Evolutionary conservation across 192 early-diverging fungal species (phyloP).

Genomic region (Backusella tuberculispora): DNA sequence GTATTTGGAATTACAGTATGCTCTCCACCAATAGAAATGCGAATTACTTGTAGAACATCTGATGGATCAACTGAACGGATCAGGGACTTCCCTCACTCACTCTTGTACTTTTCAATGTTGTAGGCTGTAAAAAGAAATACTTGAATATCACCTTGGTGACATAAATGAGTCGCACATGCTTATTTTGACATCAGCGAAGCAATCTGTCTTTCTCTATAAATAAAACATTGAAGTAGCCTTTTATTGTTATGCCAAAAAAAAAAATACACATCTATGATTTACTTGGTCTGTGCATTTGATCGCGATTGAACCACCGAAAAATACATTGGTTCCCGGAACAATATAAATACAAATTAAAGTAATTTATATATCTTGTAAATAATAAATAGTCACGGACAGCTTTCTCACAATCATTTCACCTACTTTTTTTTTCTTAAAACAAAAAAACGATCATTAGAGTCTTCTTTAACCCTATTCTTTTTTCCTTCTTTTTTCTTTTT

Average conservation of each 20-base stretch:
- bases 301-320: conserved; percentile 9
- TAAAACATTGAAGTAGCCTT: neutral
- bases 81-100: neutral
- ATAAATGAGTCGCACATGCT: conserved; percentile 7
- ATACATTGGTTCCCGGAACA: neutral
- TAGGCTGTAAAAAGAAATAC: neutral
- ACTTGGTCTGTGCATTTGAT: conserved; percentile 13
- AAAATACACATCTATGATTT: neutral
- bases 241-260: neutral
- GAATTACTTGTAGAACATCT: conserved; percentile 1
- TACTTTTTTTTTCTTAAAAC: too few species aligned
- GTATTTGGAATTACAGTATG: neutral
- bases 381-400: neutral
- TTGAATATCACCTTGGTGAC: conserved; percentile 5
- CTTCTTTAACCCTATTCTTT: neutral
- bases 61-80: conserved; percentile 20
- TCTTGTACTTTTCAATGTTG: neutral
- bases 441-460: too few species aligned
- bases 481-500: neutral
- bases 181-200: neutral
- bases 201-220: neutral
- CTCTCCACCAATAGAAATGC: neutral
- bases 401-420: neutral
- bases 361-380: neutral
- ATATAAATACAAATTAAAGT: conserved; percentile 8